Base-by-base conservation (phyloP, 805 yeast genomes). In the Suhomyces prunicola region DNA sequence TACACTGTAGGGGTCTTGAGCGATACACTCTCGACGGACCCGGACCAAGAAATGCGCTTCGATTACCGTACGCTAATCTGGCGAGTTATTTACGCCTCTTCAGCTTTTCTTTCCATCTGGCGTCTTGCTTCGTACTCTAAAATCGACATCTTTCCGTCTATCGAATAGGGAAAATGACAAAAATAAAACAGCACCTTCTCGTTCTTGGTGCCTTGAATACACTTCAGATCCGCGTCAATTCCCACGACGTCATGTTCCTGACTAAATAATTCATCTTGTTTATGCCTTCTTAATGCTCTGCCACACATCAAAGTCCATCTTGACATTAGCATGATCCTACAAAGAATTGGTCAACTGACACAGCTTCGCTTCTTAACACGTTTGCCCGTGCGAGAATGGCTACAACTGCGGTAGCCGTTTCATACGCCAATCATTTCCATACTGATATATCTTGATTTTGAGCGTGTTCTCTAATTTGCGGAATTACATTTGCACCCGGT, bases 261-360 rank as follows among this genome's bases (percentile, higher is more conserved):
- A 26, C 9, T 26, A 26, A 9, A 26, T 26, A 7, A 7, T 2
- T 26, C 27, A 26, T 26, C 27, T 7, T 19, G 19, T 19, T 26
- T 26, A n/a, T 26, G 27, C 22, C 33, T 71, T 63, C 56, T 69
- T 58, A 55, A 69, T 66, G 60, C 76, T 75, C 56, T 86, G 88
- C 97, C 97, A 93, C 0, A 81, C 76, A 60, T 89, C 96, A 69
- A 87, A 94, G 68, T 93, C 99, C 51, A 83, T 80, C 52, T 78
- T 83, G 33, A 88, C 77, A 60, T 88, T 88, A 23, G 90, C 84
- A 65, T 78, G 88, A 66, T 93, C 98, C 2, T 87, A 86, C 69
- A 91, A 73, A 5, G 87, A 79, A 65, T 93, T 93, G 71, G 6
- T 83, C 77, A 2, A 69, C 58, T 1, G 70, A 68, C 3, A 72